Base-by-base conservation (phyloP, 768 basidiomycete genomes). In the Podaxis sp. region DNA sequence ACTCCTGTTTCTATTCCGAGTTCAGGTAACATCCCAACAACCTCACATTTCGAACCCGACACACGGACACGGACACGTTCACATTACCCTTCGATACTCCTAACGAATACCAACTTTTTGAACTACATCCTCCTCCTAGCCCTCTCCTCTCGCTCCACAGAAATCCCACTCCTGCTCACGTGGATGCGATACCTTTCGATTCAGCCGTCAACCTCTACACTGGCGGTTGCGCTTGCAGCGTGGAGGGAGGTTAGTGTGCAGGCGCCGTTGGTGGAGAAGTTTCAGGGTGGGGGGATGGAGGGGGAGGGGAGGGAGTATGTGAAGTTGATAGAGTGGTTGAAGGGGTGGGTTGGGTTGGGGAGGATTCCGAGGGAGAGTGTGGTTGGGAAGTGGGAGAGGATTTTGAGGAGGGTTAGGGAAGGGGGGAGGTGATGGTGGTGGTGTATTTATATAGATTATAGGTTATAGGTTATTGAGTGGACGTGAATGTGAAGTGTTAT, bases 121-220 rank as follows among this genome's bases (percentile, higher is more conserved):
- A 37, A 63, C 24, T 74, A 75, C 64, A 66, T 79, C 58, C 38
- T 60, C 2, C 57, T 65, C 30, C 55, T 68, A 13, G 37, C 65
- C 8, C 53, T 66, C n/a, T 58, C 66, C 11, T 66, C 67, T 2
- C 66, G 77, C 1, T 78, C 82, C 8, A 69, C 74, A 0, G 89
- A 93, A 72, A 87, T 95, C 30, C 87, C 91, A 0, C 78, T 83
- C 12, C 78, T 78, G 12, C 72, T 95, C 0, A 84, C 83, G 20
- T 93, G 93, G 91, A 93, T 92, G 91, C 80, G 82, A 6, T 78
- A 76, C 15, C 66, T 92, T 41, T 72, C 72, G 0, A 74, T 93
- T 11, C 41, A 56, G 48, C 91, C 91, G 1, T 76, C 77, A n/a
- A 72, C 69, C 28, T 73, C 77, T 44, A 88, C 88, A 15, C 72